Conservation (phyloP, 2,329 filamentous ascomycete genomes). For the Coccinonectria pachysandricola region DNA sequence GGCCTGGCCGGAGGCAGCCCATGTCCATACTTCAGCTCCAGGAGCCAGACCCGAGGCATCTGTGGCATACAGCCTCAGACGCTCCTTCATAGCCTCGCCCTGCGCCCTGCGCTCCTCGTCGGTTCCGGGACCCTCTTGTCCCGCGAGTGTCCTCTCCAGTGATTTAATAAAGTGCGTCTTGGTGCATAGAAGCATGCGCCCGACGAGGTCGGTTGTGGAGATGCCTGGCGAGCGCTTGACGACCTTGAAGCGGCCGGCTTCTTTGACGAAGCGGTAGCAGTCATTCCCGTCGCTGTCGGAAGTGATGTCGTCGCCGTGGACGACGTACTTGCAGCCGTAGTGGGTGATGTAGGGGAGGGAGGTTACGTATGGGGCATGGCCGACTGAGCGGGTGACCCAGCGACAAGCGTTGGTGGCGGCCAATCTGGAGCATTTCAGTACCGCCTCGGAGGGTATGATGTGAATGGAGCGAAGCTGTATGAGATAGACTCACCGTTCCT, state of each 20-base stretch:
- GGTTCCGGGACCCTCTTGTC: conserved; percentile 62
- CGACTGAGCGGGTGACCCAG: conserved; percentile 79
- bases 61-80: conserved; percentile 78
- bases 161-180: conserved; percentile 85
- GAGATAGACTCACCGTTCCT: conserved; percentile 55
- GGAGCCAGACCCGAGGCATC: conserved; percentile 71
- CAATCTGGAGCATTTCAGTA: conserved; percentile 41
- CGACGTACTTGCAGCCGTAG: conserved; percentile 91
- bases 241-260: conserved; percentile 86
- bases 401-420: conserved; percentile 89
- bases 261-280: conserved; percentile 96
- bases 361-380: conserved; percentile 88
- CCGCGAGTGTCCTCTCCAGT: conserved; percentile 56
- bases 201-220: conserved; percentile 95
- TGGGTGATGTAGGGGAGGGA: conserved; percentile 87
- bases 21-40: conserved; percentile 78
- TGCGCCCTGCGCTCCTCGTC: conserved; percentile 53
- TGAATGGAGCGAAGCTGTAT: conserved; percentile 1
- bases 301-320: conserved; percentile 95
- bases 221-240: conserved; percentile 95
- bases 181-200: conserved; percentile 95
- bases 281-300: conserved; percentile 89
- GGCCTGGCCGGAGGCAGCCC: conserved; percentile 47
- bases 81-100: conserved; percentile 60
- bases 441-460: neutral